phyloP scores from a whole-genome alignment of 1,284 basidiomycete species.

The Ganoderma lucidum region DNA sequence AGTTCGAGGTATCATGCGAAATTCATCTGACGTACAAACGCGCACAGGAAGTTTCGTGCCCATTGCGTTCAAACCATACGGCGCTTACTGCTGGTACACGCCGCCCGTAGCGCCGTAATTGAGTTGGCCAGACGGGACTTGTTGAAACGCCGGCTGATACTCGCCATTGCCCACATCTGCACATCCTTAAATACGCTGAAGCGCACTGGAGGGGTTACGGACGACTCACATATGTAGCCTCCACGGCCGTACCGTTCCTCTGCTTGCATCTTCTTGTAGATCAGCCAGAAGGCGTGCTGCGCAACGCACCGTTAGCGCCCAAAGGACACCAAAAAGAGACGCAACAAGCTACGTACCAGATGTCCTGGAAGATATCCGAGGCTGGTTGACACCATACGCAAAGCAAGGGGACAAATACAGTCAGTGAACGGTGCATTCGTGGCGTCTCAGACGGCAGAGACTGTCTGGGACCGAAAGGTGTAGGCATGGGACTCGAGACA shows the following conservation, averaged over 20 bases:
- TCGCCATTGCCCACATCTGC: slow-evolving; percentile 63
- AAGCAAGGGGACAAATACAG: neutral
- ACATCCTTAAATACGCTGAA: neutral
- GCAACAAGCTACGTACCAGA: slow-evolving; percentile 47
- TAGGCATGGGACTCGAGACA: slow-evolving; percentile 12
- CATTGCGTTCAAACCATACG: neutral
- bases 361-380: slow-evolving; percentile 82
- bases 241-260: slow-evolving; percentile 65
- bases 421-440: neutral
- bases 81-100: slow-evolving; percentile 35
- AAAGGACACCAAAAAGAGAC: neutral
- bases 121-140: slow-evolving; percentile 41
- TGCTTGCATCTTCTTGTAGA: slow-evolving; percentile 67
- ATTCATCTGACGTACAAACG: neutral
- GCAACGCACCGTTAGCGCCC: neutral
- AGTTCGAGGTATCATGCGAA: neutral
- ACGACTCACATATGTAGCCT: slow-evolving; percentile 54
- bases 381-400: slow-evolving; percentile 43
- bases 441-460: slow-evolving; percentile 66
- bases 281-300: slow-evolving; percentile 58
- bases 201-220: neutral
- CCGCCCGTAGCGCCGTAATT: slow-evolving; percentile 52
- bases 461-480: slow-evolving; percentile 33
- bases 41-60: neutral
- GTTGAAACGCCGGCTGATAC: slow-evolving; percentile 51